phyloP scores from a whole-genome alignment of 805 yeast species.

The Zygosaccharomyces pseudorouxii region DNA sequence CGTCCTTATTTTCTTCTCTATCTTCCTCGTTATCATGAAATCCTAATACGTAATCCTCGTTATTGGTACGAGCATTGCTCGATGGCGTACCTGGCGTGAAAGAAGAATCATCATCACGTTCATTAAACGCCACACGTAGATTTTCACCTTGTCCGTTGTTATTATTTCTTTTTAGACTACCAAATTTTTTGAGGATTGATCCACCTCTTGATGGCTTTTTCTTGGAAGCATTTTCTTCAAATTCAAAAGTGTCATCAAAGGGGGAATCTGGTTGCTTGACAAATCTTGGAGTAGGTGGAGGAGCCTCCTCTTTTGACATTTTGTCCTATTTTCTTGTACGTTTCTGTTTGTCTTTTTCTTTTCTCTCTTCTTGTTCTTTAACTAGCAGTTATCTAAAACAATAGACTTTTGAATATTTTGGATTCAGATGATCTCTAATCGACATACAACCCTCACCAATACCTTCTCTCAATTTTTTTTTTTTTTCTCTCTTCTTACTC shows the following conservation, averaged over 20 bases:
- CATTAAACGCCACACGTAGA: constrained; percentile 17
- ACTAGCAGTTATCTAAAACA: no score
- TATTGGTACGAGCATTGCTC: neutral
- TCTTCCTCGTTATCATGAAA: constrained; percentile 14
- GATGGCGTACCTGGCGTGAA: neutral
- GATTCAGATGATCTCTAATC: neutral
- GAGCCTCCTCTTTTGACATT: constrained; percentile 8
- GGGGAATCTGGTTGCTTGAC: constrained; percentile 25
- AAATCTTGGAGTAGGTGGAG: constrained; percentile 10
- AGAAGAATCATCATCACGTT: constrained; percentile 14
- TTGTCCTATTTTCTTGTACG: neutral
- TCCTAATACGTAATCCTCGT: constrained; percentile 6
- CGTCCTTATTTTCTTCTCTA: constrained; percentile 15
- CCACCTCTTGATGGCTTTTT: constrained; percentile 11
- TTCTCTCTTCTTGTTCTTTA: neutral
- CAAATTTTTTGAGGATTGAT: constrained; percentile 17
- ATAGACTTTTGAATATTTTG: neutral
- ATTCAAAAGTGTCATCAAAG: constrained; percentile 29
- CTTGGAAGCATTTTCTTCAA: constrained; percentile 16
- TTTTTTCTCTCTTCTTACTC: neutral
- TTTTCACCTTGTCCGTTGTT: constrained; percentile 6
- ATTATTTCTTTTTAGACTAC: constrained; percentile 8
- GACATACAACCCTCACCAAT: neutral
- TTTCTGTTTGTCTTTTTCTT: neutral
- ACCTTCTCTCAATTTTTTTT: neutral